Evolutionary conservation across 2,329 filamentous ascomycete species (phyloP).

Genomic region (Geosmithia putterillii): DNA sequence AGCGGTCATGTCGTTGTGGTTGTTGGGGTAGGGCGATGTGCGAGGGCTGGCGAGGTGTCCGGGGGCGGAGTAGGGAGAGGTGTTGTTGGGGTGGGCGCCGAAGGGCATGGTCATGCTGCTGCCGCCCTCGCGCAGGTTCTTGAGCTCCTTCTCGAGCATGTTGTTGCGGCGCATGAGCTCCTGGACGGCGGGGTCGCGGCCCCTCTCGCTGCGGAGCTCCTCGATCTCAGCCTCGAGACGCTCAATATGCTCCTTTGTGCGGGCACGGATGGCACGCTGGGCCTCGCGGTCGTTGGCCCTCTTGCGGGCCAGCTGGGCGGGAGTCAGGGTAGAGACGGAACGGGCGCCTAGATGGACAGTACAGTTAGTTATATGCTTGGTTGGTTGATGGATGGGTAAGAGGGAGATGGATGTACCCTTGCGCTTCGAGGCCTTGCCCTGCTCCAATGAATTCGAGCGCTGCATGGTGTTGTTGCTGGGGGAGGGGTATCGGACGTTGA

Average conservation of each 20-base stretch:
- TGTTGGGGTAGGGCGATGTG: conserved; percentile 28
- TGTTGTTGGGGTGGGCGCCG: conserved; percentile 10
- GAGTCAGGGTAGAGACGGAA: conserved; percentile 77
- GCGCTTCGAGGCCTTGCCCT: conserved; percentile 28
- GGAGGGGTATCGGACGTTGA: background rate
- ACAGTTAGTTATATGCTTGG: background rate
- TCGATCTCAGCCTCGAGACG: conserved; percentile 61
- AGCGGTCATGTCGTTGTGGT: conserved; percentile 5
- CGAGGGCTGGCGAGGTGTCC: conserved; percentile 29
- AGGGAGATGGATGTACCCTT: conserved; percentile 24
- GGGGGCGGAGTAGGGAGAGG: conserved; percentile 26
- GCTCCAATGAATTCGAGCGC: conserved; percentile 29
- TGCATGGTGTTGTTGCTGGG: conserved; percentile 18
- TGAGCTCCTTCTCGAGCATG: conserved; percentile 40
- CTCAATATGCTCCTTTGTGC: conserved; percentile 80
- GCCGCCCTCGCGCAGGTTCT: conserved; percentile 29
- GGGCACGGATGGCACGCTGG: conserved; percentile 74
- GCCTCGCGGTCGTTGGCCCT: conserved; percentile 85
- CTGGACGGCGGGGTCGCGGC: conserved; percentile 37
- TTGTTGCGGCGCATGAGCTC: conserved; percentile 39
- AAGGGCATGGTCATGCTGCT: conserved; percentile 27
- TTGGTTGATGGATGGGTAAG: conserved; percentile 1
- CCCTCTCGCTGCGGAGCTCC: conserved; percentile 46
- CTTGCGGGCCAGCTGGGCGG: conserved; percentile 81
- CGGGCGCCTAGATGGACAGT: conserved; percentile 40